phyloP scores from a whole-genome alignment of 1,284 basidiomycete genomes.

The Cryptococcus sp. region DNA sequence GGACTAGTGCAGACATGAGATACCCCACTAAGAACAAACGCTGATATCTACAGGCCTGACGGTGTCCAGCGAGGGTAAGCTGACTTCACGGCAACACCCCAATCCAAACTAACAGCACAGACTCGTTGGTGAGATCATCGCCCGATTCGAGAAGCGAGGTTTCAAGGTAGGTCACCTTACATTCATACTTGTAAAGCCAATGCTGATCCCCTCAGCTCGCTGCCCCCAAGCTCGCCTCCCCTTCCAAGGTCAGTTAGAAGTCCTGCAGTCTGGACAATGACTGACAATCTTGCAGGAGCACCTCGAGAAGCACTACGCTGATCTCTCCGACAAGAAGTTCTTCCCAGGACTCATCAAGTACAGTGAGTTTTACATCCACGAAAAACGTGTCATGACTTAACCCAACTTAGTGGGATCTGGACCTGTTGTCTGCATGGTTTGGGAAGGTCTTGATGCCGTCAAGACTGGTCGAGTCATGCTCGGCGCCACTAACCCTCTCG shows the following conservation, averaged over 20 bases:
- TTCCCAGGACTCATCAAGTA: slow-evolving; percentile 90
- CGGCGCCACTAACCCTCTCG: slow-evolving; percentile 94
- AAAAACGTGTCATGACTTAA: not conserved
- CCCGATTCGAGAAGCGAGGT: slow-evolving; percentile 89
- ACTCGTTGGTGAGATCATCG: slow-evolving; percentile 89
- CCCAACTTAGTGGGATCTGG: slow-evolving; percentile 65
- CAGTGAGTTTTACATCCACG: slow-evolving; percentile 40
- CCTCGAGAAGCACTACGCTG: slow-evolving; percentile 89
- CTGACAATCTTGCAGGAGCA: slow-evolving; percentile 51
- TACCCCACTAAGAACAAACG: not conserved
- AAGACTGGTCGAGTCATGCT: slow-evolving; percentile 94
- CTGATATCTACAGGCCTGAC: slow-evolving; percentile 64
- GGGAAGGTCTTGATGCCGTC: slow-evolving; percentile 94
- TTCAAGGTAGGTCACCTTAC: slow-evolving; percentile 59
- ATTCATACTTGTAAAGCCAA: not conserved
- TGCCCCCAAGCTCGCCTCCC: slow-evolving; percentile 78
- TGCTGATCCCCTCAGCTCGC: slow-evolving; percentile 42
- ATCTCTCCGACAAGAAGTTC: slow-evolving; percentile 85
- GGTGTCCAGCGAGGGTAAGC: slow-evolving; percentile 79
- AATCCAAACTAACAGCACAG: slow-evolving; percentile 7
- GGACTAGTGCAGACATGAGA: too few relatives aligned
- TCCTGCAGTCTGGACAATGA: not conserved
- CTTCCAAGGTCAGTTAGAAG: slow-evolving; percentile 52
- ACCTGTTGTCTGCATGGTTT: slow-evolving; percentile 95
- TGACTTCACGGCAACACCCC: not conserved